Base-by-base conservation (phyloP, 306 rosid genomes). In the Sophora flavescens region DNA sequence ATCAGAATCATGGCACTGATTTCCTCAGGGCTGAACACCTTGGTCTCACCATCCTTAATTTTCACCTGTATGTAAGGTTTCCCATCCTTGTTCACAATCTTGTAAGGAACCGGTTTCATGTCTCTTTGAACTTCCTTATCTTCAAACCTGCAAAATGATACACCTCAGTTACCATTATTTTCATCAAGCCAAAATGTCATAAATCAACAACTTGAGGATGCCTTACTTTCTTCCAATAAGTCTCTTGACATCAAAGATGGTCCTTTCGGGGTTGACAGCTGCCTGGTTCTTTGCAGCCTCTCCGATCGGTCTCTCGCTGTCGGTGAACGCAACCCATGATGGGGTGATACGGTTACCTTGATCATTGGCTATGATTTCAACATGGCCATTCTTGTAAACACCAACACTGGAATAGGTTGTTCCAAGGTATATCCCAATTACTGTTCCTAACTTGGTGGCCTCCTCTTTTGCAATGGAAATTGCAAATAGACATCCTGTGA, bases 261-360 rank as follows among this genome's bases (percentile, higher is more conserved):
- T 96, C 83, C 99, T 91, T 38, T 96, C 99, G 0, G 96, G 83
- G 76, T 96, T 96, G 57, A 91, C 98, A 56, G 99, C 97, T 58
- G 98, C 97, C 87, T 86, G 99, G 82, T 96, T 96, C 90, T 96
- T 96, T 3, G 99, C 99, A 79, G 99, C 99, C 93, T 96, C 99
- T 52, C 99, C 99, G 0, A 96, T 96, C 83, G 92, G 77, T 71
- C 99, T 96, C 82, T 96, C 99, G 30, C 82, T 68, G 72, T 96
- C 99, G 0, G 93, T 83, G 85, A 96, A 96, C 47, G 85, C 96
- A 35, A 96, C 99, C 99, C 99, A 96, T 2, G 99, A 96, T 7
- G 99, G 99, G 76, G 99, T 96, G 75, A 96, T 96, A 69, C 99
- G 99, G 80, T 96, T 96, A 75, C 99, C 99, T 77, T 96, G 99